Conservation (phyloP, 768 basidiomycete genomes). For the Tubosaeta sp. region DNA sequence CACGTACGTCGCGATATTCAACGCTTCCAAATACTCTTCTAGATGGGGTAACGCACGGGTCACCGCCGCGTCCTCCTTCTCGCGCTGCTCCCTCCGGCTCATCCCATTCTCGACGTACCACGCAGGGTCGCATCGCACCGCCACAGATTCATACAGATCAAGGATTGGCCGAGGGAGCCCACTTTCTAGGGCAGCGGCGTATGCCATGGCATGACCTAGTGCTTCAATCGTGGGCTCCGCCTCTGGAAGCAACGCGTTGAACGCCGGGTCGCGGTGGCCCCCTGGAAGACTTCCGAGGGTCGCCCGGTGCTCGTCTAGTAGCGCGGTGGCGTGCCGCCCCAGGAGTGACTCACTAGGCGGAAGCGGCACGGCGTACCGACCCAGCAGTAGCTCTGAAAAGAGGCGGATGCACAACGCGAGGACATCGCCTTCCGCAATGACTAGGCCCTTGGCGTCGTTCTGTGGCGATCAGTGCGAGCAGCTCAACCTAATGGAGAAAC, state of each 20-base stretch:
- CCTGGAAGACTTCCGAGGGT: slow-evolving; percentile 34
- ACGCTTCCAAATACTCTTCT: slow-evolving; percentile 36
- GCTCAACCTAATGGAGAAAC: slow-evolving; percentile 10
- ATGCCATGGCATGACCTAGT: slow-evolving; percentile 61
- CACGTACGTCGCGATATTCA: slow-evolving; percentile 48
- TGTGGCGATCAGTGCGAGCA: not conserved
- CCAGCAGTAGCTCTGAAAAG: slow-evolving; percentile 55
- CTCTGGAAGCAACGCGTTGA: slow-evolving; percentile 54
- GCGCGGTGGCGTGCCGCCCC: slow-evolving; percentile 43
- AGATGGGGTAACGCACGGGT: slow-evolving; percentile 42
- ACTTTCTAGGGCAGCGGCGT: slow-evolving; percentile 46
- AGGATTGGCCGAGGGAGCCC: slow-evolving; percentile 46
- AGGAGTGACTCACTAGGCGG: slow-evolving; percentile 46
- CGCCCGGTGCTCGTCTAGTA: slow-evolving; percentile 44
- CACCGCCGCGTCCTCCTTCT: slow-evolving; percentile 45
- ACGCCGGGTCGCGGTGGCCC: slow-evolving; percentile 28
- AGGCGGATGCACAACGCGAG: slow-evolving; percentile 51
- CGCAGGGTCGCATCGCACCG: slow-evolving; percentile 50
- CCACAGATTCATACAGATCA: slow-evolving; percentile 51
- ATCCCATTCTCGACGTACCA: slow-evolving; percentile 57
- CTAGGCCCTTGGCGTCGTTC: slow-evolving; percentile 44
- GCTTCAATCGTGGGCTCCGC: slow-evolving; percentile 51
- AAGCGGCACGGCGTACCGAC: slow-evolving; percentile 49
- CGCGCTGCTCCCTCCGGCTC: slow-evolving; percentile 43
- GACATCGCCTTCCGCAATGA: slow-evolving; percentile 55